Base-by-base conservation (phyloP, 2,329 filamentous ascomycete genomes). In the Nemania abortiva region DNA sequence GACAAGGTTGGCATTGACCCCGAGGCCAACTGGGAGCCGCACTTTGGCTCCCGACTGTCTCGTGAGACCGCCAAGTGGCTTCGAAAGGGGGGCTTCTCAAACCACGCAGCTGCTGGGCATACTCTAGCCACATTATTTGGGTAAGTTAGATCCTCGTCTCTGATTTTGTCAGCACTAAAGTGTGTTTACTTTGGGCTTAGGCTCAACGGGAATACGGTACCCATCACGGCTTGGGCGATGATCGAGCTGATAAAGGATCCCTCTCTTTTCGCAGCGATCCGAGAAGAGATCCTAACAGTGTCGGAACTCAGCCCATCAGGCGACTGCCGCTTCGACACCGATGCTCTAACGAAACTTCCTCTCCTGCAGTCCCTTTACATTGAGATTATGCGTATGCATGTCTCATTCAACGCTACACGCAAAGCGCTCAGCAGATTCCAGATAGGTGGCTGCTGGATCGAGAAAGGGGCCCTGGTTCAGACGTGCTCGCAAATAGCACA, bases 171-270 rank as follows among this genome's bases (percentile, higher is more conserved):
- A 3, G n/a, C n/a, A 10, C 11, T 11, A 42, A 42, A 3, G 6
- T 15, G 7, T 42, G 3, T 42, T 13, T 13, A 15, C 37, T 15
- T 13, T 3, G 9, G 37, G 11, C 9, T 11, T 15, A 76, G 77
- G 0, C 67, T 72, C 24, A 77, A 79, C 34, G 71, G 74, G 6
- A 79, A 80, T 53, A 72, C 74, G 0, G 70, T 80, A 5, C 78
- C 78, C 0, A 72, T 77, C 0, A 69, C 74, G 3, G 70, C 71
- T 0, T 80, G 78, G 78, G 61, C 66, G 1, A 29, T 80, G 1
- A 76, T 80, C 39, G 75, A 79, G 29, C 37, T 77, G 1, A 63
- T 77, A 20, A 60, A 70, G 45, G 76, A 79, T 27, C 65, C 60
- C 7, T 15, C 45, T 0, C 68, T 80, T 0, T 66, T 76, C 1